Base-by-base conservation (phyloP, 2,329 filamentous ascomycete genomes). In the Pleochaeta shiraiana region DNA sequence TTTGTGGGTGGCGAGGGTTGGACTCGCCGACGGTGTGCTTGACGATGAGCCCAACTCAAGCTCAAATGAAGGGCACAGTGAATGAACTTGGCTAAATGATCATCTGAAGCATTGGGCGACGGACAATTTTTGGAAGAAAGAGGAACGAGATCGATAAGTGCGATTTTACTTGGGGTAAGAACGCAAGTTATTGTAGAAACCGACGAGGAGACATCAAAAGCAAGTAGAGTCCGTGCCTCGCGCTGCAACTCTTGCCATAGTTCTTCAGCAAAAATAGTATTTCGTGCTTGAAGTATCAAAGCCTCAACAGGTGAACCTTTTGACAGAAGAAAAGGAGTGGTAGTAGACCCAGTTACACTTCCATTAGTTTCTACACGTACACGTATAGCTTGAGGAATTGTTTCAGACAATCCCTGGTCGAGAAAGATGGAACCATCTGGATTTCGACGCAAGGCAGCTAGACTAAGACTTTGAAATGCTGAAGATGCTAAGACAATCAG, bases 181-280 rank as follows among this genome's bases (percentile, higher is more conserved):
- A 78, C 75, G 69, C 83, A 82, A 11, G 77, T 77, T 50, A 90
- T 77, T 2, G 78, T 75, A 30, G 81, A 76, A 16, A 80, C 83
- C 39, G 82, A 79, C 16, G 84, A 80, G 19, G 28, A 31, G 79
- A 80, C 14, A 96, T 85, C 83, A 66, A 88, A 84, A 12, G 84
- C 83, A 2, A 85, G 79, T 26, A 95, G 77, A 0, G 80, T 79
- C 19, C 90, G 85, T 0, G 87, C 84, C 74, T 98, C 93, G 21
- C 89, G 81, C 63, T 86, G 85, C 66, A 97, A 78, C 74, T 98
- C 93, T 69, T 95, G 85, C 80, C 90, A 96, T 1, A 98, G 76
- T 72, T 98, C 93, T 71, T 91, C 85, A 31, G 88, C 84, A 70
- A 88, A 90, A 24, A 92, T 79, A 62, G 87, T 89, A 73, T 93